A percentile compares a stretch with the other conserved stretches of the same genome.
These are phyloP conservation scores for Lactifluus pinguis DNA, from an alignment of 768 basidiomycete genomes.

Conservation along the genomic window DNA sequence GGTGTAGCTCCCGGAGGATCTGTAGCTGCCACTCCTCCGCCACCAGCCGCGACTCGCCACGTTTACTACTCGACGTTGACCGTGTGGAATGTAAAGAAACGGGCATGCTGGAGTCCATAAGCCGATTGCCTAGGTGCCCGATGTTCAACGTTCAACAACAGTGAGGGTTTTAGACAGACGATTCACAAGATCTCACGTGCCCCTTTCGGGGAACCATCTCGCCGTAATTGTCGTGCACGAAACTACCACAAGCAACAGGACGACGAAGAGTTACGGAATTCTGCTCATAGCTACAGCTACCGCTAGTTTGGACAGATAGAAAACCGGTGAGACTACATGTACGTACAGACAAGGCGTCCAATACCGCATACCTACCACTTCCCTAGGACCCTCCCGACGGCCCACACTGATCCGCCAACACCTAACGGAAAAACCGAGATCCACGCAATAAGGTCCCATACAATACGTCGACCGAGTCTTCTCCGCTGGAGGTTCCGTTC, in stretches of 20 bases:
- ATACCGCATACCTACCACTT: slow-evolving; percentile 36
- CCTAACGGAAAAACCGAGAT: slow-evolving; percentile 56
- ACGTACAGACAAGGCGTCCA: slow-evolving; percentile 7
- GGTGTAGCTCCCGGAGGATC: slow-evolving; percentile 7
- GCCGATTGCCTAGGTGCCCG: neutral
- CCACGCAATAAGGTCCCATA: slow-evolving; percentile 85
- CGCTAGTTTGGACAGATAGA: neutral
- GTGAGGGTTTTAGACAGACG: too few species aligned
- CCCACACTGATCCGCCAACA: slow-evolving; percentile 48
- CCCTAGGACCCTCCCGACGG: slow-evolving; percentile 39
- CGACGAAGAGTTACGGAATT: neutral
- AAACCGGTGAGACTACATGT: neutral
- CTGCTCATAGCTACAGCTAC: slow-evolving; percentile 2
- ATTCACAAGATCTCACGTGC: neutral
- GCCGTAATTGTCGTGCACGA: too few species aligned
- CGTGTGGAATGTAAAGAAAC: neutral
- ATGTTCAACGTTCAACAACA: too few species aligned
- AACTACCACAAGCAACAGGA: neutral
- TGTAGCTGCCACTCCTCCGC: slow-evolving; percentile 16
- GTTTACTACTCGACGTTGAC: neutral
- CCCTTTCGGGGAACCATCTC: neutral
- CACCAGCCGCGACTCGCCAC: neutral
- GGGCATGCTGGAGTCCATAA: neutral
- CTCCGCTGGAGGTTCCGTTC: slow-evolving; percentile 73
- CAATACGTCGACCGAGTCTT: slow-evolving; percentile 58